Conservation (phyloP, 2,329 filamentous ascomycete genomes). For the Nothophoma quercina region DNA sequence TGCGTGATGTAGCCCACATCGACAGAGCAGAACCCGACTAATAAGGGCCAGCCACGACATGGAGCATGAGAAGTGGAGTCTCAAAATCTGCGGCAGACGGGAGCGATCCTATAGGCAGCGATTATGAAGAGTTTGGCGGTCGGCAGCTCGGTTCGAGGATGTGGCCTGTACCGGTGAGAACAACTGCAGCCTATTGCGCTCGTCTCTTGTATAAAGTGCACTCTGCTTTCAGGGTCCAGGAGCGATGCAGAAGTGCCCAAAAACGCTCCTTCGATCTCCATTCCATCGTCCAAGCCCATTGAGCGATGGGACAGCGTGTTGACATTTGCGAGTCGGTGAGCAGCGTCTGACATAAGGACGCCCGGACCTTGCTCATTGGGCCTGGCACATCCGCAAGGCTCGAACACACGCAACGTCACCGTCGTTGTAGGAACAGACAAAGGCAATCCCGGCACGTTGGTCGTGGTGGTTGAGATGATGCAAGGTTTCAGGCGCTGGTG, state of each 20-base stretch:
- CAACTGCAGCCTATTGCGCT: conserved; percentile 16
- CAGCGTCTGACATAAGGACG: conserved; percentile 17
- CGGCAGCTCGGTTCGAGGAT: conserved; percentile 32
- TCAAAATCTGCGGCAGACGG: conserved; percentile 26
- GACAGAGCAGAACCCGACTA: conserved; percentile 29
- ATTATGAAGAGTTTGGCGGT: conserved; percentile 14
- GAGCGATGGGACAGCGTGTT: conserved; percentile 1
- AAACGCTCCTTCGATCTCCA: not conserved
- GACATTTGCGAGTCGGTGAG: conserved; percentile 32
- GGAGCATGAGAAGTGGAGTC: conserved; percentile 23
- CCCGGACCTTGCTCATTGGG: conserved; percentile 10
- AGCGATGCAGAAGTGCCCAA: conserved; percentile 40
- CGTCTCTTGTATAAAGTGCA: conserved; percentile 16
- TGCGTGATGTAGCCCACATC: conserved; percentile 17
- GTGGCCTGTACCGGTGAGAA: conserved; percentile 27
- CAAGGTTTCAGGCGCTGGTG: conserved; percentile 16
- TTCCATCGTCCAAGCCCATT: conserved; percentile 1
- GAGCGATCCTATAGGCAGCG: conserved; percentile 34
- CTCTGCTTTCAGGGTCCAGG: conserved; percentile 11
- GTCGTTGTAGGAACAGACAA: conserved; percentile 8
- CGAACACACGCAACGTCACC: conserved; percentile 20
- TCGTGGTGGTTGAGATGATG: conserved; percentile 16
- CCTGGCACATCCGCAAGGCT: conserved; percentile 6
- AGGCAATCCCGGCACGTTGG: conserved; percentile 13
- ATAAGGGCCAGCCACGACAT: conserved; percentile 43